phyloP scores from a whole-genome alignment of 345 rosid genomes.

The Rhodomyrtus tomentosa region DNA sequence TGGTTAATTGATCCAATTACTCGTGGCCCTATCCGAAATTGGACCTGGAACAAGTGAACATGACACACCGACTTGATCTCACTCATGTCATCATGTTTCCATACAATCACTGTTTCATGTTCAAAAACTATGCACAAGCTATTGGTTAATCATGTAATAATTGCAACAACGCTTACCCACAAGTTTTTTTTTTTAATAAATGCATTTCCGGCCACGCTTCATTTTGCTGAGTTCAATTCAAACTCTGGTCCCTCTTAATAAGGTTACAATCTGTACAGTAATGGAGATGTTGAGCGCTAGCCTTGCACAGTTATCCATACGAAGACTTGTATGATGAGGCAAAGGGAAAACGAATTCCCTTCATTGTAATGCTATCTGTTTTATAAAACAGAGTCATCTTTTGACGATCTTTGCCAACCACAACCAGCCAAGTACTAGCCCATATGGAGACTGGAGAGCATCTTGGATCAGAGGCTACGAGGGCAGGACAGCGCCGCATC shows the following conservation, averaged over 20 bases:
- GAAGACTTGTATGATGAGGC: background rate
- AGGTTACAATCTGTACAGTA: background rate
- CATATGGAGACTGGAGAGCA: background rate
- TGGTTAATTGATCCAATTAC: background rate
- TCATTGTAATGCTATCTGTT: background rate
- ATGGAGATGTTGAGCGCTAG: background rate
- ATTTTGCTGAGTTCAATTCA: background rate
- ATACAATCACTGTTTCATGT: background rate
- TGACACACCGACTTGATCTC: background rate
- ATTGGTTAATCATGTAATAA: background rate
- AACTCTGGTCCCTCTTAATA: background rate
- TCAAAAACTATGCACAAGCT: background rate
- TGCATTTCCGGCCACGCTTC: background rate
- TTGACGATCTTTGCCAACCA: background rate
- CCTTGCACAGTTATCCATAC: background rate
- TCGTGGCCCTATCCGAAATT: background rate
- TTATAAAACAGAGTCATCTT: background rate
- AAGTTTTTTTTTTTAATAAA: background rate
- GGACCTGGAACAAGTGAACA: background rate
- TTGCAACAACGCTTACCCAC: background rate
- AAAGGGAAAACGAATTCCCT: background rate
- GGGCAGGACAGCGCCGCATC: constrained; percentile 4
- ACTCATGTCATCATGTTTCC: background rate
- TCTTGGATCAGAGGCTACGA: constrained; percentile 11
- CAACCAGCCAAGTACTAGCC: background rate